Conservation (phyloP, 306 rosid genomes). For the Vigna nakashimae region DNA sequence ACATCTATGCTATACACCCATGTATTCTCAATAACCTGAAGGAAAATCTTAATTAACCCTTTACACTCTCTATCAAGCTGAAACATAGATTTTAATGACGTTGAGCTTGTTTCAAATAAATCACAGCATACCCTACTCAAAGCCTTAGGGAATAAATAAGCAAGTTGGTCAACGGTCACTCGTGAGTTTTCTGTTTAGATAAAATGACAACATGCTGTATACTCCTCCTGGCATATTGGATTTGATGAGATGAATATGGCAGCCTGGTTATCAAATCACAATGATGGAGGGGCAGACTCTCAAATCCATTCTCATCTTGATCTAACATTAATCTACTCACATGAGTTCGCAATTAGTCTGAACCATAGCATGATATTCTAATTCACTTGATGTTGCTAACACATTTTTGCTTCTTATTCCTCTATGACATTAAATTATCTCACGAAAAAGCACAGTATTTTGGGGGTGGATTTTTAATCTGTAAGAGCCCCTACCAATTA, state of each 20-base stretch:
- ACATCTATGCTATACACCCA: neutral
- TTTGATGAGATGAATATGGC: neutral
- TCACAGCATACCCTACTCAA: neutral
- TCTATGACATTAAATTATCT: neutral
- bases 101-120: neutral
- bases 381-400: neutral
- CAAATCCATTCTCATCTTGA: neutral
- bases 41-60: neutral
- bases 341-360: neutral
- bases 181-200: neutral
- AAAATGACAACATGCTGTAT: neutral
- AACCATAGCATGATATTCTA: neutral
- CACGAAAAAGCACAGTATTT: neutral
- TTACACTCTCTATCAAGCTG: neutral
- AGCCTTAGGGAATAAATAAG: neutral
- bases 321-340: neutral
- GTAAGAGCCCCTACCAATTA: too few species aligned
- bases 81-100: neutral
- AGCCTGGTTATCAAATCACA: neutral
- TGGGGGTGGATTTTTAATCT: neutral
- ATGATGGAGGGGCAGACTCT: neutral
- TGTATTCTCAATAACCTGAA: neutral
- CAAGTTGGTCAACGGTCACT: neutral
- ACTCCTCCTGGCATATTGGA: neutral
- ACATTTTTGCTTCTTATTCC: neutral